Conservation (phyloP, 2,329 filamentous ascomycete genomes). For the Colletotrichum shisoi region DNA sequence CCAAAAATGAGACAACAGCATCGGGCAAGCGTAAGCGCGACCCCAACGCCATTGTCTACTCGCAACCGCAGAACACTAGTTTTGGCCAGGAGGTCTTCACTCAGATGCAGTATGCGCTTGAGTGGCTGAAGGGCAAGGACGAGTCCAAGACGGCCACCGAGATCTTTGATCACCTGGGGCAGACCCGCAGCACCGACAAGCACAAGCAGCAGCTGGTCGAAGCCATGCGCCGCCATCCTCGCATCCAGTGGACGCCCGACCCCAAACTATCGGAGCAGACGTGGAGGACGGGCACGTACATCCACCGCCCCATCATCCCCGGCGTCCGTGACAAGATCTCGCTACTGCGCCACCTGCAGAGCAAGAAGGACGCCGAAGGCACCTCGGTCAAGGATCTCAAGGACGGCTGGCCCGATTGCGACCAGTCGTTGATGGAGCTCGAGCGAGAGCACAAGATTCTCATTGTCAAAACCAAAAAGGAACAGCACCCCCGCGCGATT, state of each 20-base stretch:
- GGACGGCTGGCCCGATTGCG: conserved; percentile 91
- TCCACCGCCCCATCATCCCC: conserved; percentile 80
- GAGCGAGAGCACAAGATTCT: conserved; percentile 82
- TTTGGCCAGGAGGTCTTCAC: conserved; percentile 84
- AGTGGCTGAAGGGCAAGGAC: conserved; percentile 77
- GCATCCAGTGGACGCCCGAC: conserved; percentile 65
- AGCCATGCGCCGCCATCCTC: conserved; percentile 71
- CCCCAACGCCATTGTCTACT: conserved; percentile 67
- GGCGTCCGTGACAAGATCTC: conserved; percentile 80
- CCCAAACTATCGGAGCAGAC: conserved; percentile 69
- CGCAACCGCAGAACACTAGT: conserved; percentile 77
- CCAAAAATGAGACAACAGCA: conserved; percentile 66
- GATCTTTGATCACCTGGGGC: conserved; percentile 80
- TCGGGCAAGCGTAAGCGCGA: conserved; percentile 70
- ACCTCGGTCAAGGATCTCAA: conserved; percentile 89
- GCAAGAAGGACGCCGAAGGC: conserved; percentile 80
- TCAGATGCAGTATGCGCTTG: conserved; percentile 85
- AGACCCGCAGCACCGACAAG: conserved; percentile 68
- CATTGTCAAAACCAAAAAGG: conserved; percentile 90
- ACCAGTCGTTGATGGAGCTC: conserved; percentile 77
- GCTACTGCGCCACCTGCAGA: conserved; percentile 81
- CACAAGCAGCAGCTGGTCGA: conserved; percentile 70
- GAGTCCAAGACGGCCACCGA: conserved; percentile 75
- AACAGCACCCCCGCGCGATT: conserved; percentile 82
- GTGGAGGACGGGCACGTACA: conserved; percentile 75